These are phyloP conservation scores for Verticillium isaacii DNA, from an alignment of 2,329 filamentous ascomycete genomes.

Conservation along the genomic window DNA sequence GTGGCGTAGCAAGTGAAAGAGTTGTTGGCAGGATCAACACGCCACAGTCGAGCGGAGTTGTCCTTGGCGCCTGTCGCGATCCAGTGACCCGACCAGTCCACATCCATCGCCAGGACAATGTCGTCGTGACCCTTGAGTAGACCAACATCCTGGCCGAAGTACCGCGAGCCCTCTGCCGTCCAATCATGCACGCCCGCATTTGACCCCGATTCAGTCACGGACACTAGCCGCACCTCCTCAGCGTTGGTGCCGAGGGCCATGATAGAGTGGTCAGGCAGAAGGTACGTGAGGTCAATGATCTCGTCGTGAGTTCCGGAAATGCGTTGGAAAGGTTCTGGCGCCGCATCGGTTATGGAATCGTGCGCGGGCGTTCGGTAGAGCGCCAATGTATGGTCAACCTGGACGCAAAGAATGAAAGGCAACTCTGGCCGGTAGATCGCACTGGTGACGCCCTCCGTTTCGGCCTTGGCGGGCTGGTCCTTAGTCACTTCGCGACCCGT, in stretches of 20 bases:
- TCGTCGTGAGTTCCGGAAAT: conserved; percentile 98
- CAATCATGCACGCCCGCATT: conserved; percentile 15
- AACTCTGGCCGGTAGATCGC: conserved; percentile 62
- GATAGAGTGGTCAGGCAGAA: conserved; percentile 74
- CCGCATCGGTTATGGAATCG: conserved; percentile 27
- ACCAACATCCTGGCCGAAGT: conserved; percentile 87
- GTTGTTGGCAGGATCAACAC: conserved; percentile 68
- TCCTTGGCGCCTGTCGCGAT: conserved; percentile 95
- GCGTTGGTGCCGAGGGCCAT: conserved; percentile 92
- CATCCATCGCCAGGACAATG: conserved; percentile 90
- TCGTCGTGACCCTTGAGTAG: conserved; percentile 87
- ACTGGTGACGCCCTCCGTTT: conserved; percentile 65
- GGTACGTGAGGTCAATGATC: conserved; percentile 88
- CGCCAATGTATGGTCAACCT: conserved; percentile 83
- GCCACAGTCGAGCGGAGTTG: conserved; percentile 89
- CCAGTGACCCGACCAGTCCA: conserved; percentile 97
- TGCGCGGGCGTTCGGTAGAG: conserved; percentile 55
- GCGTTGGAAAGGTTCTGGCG: conserved; percentile 57
- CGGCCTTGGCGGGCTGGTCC: conserved; percentile 59
- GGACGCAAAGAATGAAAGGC: conserved; percentile 72
- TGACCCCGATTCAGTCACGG: conserved; percentile 45
- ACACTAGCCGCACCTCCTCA: conserved; percentile 86
- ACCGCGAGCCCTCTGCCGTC: conserved; percentile 31
- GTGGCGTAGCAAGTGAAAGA: conserved; percentile 76
- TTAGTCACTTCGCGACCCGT: conserved; percentile 74